phyloP scores from a whole-genome alignment of 2,329 filamentous ascomycete species.

The Escovopsis sp. region DNA sequence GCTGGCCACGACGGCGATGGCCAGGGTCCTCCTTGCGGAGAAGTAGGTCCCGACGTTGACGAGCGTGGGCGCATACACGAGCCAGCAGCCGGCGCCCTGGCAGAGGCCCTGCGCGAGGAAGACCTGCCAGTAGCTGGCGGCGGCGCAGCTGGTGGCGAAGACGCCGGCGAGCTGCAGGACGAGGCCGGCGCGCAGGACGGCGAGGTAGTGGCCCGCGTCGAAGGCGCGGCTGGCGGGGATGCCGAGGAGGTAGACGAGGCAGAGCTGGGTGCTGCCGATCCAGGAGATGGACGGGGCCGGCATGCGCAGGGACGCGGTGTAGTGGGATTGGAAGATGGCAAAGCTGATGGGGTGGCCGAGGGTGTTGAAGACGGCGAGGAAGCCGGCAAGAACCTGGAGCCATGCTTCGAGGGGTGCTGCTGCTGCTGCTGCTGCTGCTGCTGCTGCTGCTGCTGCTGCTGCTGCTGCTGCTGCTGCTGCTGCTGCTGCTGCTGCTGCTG shows the following conservation, averaged over 20 bases:
- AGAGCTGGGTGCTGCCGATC: constrained; percentile 34
- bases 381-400: constrained; percentile 23
- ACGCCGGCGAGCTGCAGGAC: constrained; percentile 30
- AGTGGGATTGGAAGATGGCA: constrained; percentile 25
- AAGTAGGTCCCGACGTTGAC: constrained; percentile 48
- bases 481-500: too few relatives aligned
- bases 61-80: constrained; percentile 39
- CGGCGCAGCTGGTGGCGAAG: constrained; percentile 29
- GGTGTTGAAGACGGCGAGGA: constrained; percentile 23
- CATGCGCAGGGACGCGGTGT: constrained; percentile 17
- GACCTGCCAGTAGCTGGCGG: constrained; percentile 28
- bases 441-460: too few relatives aligned
- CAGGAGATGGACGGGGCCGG: constrained; percentile 28
- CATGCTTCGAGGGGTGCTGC: constrained; percentile 17
- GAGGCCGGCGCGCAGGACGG: constrained; percentile 18
- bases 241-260: constrained; percentile 25
- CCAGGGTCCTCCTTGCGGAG: constrained; percentile 39
- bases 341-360: constrained; percentile 27
- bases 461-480: too few relatives aligned
- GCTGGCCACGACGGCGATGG: constrained; percentile 42
- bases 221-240: constrained; percentile 26
- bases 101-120: constrained; percentile 41
- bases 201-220: constrained; percentile 26
- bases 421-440: too few relatives aligned
- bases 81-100: constrained; percentile 38